phyloP scores from a whole-genome alignment of 2,329 filamentous ascomycete species.

The Colletotrichum chlorophyti region DNA sequence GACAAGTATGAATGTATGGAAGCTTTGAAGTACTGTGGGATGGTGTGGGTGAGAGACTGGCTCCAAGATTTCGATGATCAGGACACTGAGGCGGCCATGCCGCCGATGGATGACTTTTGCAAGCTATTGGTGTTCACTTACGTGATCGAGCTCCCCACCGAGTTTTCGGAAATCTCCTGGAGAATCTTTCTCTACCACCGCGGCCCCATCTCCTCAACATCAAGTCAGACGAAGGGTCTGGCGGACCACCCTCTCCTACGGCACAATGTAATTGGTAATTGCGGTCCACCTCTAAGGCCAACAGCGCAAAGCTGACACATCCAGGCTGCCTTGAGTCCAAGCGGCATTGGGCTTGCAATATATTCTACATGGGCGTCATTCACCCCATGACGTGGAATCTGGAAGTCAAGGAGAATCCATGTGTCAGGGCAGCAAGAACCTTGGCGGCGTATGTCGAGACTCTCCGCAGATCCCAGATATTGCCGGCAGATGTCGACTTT shows the following conservation, averaged over 20 bases:
- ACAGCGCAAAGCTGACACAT: background rate
- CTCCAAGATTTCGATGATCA: conserved; percentile 22
- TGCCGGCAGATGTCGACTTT: conserved; percentile 29
- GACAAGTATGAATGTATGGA: conserved; percentile 34
- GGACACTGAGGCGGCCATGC: no score
- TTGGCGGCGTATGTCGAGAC: conserved; percentile 24
- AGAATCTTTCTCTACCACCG: conserved; percentile 27
- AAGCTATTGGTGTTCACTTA: conserved; percentile 29
- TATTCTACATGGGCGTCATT: conserved; percentile 25
- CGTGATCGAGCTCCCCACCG: conserved; percentile 22
- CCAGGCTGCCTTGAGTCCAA: conserved; percentile 22
- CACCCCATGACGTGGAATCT: conserved; percentile 18
- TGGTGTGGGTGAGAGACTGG: conserved; percentile 29
- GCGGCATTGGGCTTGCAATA: conserved; percentile 24
- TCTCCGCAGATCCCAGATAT: conserved; percentile 15
- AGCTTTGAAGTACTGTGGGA: conserved; percentile 27
- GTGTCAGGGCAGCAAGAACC: conserved; percentile 21
- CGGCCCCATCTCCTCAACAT: conserved; percentile 22
- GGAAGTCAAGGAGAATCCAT: conserved; percentile 12
- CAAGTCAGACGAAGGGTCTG: conserved; percentile 15
- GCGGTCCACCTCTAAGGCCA: background rate
- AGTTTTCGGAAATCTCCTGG: conserved; percentile 30
- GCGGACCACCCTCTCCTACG: conserved; percentile 28
- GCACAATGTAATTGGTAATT: conserved; percentile 25
- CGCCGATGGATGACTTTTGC: conserved; percentile 27